phyloP scores from a whole-genome alignment of 257 asterid species.

The Fraxinus quadrangulata region DNA sequence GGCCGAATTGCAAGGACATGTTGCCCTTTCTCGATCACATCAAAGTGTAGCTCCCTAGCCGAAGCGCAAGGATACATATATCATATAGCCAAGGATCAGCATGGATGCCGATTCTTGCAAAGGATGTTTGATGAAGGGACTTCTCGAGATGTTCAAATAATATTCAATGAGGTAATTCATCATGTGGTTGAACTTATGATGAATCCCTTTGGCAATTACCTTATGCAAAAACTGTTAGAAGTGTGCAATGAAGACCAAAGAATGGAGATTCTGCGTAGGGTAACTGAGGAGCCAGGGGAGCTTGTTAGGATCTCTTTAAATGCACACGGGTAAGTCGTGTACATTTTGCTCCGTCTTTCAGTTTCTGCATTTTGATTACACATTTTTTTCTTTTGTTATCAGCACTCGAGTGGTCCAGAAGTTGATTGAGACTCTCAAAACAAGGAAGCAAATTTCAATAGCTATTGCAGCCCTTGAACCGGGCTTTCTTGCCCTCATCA shows the following conservation, averaged over 20 bases:
- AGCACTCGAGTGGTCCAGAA: conserved; percentile 98
- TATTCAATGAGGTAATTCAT: conserved; percentile 68
- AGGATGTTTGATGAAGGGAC: conserved; percentile 85
- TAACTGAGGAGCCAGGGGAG: conserved; percentile 72
- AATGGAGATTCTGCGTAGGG: conserved; percentile 66
- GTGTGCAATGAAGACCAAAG: conserved; percentile 91
- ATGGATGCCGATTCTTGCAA: conserved; percentile 91
- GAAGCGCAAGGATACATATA: conserved; percentile 59
- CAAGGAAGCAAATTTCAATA: conserved; percentile 60
- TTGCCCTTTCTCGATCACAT: conserved; percentile 37
- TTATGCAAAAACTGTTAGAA: conserved; percentile 85
- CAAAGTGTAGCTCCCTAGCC: conserved; percentile 52
- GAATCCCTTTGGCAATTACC: conserved; percentile 94
- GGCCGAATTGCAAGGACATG: conserved; percentile 29
- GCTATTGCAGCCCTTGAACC: conserved; percentile 84
- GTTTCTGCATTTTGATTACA: conserved; percentile 12
- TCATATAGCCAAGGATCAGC: conserved; percentile 78
- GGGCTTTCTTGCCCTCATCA: conserved; percentile 81
- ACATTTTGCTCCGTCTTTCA: conserved; percentile 9
- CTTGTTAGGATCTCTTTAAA: conserved; percentile 80
- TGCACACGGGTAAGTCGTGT: conserved; percentile 73
- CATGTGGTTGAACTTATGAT: conserved; percentile 88
- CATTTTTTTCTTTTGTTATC: conserved; percentile 27
- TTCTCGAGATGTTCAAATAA: conserved; percentile 59
- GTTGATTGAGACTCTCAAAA: conserved; percentile 82